Evolutionary conservation across 768 basidiomycete species (phyloP).

Genomic region (Serendipita sp.): DNA sequence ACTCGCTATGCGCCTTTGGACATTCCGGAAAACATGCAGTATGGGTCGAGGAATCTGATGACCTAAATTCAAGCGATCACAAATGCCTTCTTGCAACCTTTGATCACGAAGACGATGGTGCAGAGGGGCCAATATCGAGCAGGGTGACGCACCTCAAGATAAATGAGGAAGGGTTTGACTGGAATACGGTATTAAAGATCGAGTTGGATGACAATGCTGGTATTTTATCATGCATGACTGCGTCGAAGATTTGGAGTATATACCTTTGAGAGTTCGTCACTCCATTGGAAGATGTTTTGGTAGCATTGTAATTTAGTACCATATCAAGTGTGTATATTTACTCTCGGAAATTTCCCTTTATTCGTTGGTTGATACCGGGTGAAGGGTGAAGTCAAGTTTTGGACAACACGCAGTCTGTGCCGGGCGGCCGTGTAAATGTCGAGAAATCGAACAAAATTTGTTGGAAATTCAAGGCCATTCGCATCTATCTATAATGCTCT

Average conservation of each 20-base stretch:
- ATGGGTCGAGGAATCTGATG: not conserved
- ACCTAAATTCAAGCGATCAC: not conserved
- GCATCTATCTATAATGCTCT: not conserved
- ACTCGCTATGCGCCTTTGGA: not conserved
- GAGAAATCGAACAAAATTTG: not conserved
- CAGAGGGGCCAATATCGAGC: not conserved
- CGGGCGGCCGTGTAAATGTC: not conserved
- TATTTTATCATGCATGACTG: not conserved
- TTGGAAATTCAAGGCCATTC: not conserved
- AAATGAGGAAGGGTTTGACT: not conserved
- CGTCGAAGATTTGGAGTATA: not conserved
- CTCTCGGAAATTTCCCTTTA: not conserved
- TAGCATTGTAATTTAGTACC: too few species aligned
- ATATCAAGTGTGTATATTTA: too few species aligned
- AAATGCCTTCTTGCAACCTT: not conserved
- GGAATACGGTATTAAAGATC: not conserved
- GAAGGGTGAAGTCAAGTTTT: not conserved
- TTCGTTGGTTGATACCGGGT: not conserved
- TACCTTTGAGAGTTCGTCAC: not conserved
- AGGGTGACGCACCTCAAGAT: not conserved
- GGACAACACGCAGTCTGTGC: not conserved
- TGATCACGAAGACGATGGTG: not conserved
- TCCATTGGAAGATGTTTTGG: too few species aligned
- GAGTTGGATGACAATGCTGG: not conserved
- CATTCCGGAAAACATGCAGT: not conserved